Evolutionary conservation across 176 grass and related monocot genomes (phyloP), one percentile per base, ranked within the genome.

Genomic region (Metroxylon sagu): DNA sequence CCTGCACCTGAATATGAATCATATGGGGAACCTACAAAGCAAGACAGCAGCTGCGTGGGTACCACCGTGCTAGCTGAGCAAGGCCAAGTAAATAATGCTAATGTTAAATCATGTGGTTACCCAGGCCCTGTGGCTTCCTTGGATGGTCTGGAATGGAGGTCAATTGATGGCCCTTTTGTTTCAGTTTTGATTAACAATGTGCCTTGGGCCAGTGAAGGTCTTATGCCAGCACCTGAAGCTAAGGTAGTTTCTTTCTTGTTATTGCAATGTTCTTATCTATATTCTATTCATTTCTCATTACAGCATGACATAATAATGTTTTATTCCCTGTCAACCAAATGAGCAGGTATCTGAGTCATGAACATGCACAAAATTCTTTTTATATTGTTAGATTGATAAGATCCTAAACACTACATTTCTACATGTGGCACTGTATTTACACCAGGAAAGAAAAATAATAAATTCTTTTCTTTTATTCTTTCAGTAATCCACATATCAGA

Each of bases 131-230:
- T 73, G 8, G 56, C 74, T 73, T 48, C 78, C 14, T 65, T 75
- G 19, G 35, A 57, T 17, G 79, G 75, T 55, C 71, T 60, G 12
- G 7, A 89, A 26, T 98, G 94, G 94, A 98, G 94, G 61, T 93
- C 72, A 43, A 66, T 98, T 29, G 78, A 79, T 4, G 94, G 94
- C 5, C 94, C 94, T 17, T 98, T 93, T 76, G 65, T 98, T 61
- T 80, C 85, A 3, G 82, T 85, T 23, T 92, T 84, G 88, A 35
- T 98, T n/a, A 83, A 86, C 66, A 92, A 85, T 35, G 85, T 93
- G 63, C 73, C 84, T 56, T 98, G 86, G 65, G 79, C 79, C 12
- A 67, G 68, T 56, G 78, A 93, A 85, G 79, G 80, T 66, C 64
- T 75, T 35, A 98, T 89, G 94, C 56, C 71, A 55, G 82, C 94